These are phyloP conservation scores for Colletotrichum karsti DNA, from an alignment of 2,329 filamentous ascomycete species.

Conservation along the genomic window DNA sequence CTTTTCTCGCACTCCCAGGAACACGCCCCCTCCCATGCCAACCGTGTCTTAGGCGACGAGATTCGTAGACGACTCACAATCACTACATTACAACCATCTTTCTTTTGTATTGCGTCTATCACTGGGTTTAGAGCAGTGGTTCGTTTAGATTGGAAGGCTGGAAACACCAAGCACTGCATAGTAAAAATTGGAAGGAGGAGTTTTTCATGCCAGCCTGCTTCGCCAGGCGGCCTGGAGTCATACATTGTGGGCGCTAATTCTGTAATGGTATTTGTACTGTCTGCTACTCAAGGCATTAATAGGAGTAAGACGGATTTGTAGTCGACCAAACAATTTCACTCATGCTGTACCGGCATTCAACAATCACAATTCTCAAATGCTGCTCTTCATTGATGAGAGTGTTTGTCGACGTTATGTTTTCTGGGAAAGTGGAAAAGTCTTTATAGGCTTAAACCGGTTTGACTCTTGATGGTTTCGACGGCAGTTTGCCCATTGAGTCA, in stretches of 20 bases:
- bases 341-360: not conserved
- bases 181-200: slow-evolving; percentile 4
- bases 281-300: not conserved
- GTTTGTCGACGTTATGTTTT: too few species aligned
- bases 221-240: not conserved
- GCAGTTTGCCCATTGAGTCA: not conserved
- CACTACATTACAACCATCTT: not conserved
- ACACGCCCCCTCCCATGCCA: not conserved
- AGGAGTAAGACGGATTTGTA: not conserved
- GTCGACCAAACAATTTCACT: not conserved
- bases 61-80: not conserved
- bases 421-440: too few species aligned
- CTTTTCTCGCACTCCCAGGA: slow-evolving; percentile 19
- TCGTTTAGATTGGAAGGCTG: slow-evolving; percentile 11
- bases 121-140: slow-evolving; percentile 1
- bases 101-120: slow-evolving; percentile 13
- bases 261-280: not conserved
- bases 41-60: not conserved
- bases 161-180: slow-evolving; percentile 11
- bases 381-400: too few species aligned
- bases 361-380: not conserved
- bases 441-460: too few species aligned
- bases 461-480: too few species aligned
- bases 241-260: not conserved
- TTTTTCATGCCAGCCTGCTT: slow-evolving; percentile 12